These are phyloP conservation scores for Suillus placidus DNA, from an alignment of 768 basidiomycete genomes.

Conservation along the genomic window DNA sequence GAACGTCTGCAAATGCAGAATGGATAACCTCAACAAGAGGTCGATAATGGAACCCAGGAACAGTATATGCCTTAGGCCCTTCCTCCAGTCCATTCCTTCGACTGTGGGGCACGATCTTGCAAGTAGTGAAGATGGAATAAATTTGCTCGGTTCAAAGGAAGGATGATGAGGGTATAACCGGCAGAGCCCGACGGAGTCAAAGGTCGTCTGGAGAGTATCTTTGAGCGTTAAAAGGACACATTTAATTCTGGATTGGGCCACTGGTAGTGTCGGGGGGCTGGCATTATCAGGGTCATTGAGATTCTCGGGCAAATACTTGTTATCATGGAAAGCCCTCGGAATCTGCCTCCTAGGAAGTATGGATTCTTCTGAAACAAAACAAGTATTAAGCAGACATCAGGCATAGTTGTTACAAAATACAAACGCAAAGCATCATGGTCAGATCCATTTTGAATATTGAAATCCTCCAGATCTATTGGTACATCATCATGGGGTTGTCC, in stretches of 20 bases:
- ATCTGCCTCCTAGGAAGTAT: no score
- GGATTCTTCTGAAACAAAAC: not conserved
- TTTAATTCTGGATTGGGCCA: not conserved
- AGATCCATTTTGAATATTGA: no score
- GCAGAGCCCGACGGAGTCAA: not conserved
- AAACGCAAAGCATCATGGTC: no score
- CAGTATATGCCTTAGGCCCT: not conserved
- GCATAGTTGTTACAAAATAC: no score
- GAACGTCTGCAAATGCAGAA: constrained; percentile 9
- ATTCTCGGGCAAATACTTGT: not conserved
- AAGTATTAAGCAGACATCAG: no score
- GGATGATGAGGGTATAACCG: not conserved
- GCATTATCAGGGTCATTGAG: no score
- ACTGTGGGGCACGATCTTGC: not conserved
- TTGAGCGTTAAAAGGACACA: not conserved
- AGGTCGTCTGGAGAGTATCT: not conserved
- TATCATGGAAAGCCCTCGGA: not conserved
- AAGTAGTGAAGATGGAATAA: not conserved
- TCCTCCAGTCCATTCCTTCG: no score
- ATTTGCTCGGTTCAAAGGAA: not conserved
- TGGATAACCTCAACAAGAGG: constrained; percentile 19
- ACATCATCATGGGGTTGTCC: no score
- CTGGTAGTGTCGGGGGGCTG: not conserved
- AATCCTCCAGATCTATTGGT: no score
- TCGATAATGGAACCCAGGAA: constrained; percentile 20